These are phyloP conservation scores for Colletotrichum tabaci DNA, from an alignment of 2,329 filamentous ascomycete genomes.

Conservation along the genomic window DNA sequence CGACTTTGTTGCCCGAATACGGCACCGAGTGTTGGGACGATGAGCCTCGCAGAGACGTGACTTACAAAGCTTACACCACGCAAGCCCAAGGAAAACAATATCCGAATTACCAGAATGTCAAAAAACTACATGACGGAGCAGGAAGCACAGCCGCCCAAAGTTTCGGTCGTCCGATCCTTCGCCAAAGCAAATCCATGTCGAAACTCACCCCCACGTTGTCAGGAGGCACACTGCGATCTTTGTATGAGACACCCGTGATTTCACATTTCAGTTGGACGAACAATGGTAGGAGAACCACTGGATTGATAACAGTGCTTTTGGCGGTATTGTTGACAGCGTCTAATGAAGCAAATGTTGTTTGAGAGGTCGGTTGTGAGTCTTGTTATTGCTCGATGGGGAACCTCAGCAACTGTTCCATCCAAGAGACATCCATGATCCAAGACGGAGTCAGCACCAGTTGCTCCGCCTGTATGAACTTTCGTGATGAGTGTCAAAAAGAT, in stretches of 20 bases:
- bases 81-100: background rate
- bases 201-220: background rate
- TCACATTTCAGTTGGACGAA: constrained; percentile 8
- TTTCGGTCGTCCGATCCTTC: constrained; percentile 15
- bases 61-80: constrained; percentile 4
- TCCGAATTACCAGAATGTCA: background rate
- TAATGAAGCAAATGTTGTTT: too few relatives aligned
- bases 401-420: too few relatives aligned
- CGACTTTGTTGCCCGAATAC: background rate
- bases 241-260: constrained; percentile 14
- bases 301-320: too few relatives aligned
- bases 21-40: background rate
- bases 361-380: background rate
- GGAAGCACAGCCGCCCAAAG: background rate
- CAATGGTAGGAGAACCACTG: background rate
- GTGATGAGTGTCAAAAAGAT: background rate
- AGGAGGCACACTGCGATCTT: background rate
- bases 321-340: background rate
- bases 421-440: too few relatives aligned
- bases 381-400: background rate
- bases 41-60: background rate
- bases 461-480: background rate
- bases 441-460: background rate
- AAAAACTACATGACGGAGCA: constrained; percentile 3
- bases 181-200: background rate